Evolutionary conservation across 2,329 filamentous ascomycete species (phyloP).

Genomic region (Paecilomyces niveus): DNA sequence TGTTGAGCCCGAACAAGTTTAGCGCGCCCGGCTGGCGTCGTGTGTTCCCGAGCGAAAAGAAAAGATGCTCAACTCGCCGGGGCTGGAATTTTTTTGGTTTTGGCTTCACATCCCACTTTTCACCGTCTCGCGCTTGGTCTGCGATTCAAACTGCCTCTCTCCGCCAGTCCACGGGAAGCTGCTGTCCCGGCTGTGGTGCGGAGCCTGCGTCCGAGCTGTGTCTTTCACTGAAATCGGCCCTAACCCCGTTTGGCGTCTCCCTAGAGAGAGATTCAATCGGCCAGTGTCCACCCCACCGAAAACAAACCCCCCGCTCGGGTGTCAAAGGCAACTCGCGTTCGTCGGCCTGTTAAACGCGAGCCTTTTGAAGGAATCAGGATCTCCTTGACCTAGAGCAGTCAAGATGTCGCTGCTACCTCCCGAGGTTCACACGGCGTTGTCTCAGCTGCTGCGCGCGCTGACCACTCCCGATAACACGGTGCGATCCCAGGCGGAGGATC

Average conservation of each 20-base stretch:
- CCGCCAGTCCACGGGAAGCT: constrained; percentile 7
- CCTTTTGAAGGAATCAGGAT: neutral
- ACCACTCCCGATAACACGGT: constrained; percentile 83
- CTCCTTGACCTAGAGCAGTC: constrained; percentile 12
- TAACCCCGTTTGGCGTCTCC: constrained; percentile 7
- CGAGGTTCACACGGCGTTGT: constrained; percentile 77
- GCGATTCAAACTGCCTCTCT: constrained; percentile 8
- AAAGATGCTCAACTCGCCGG: neutral
- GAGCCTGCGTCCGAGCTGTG: constrained; percentile 14
- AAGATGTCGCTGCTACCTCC: constrained; percentile 78
- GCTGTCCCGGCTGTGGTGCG: constrained; percentile 17
- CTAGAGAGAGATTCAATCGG: neutral
- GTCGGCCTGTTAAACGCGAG: neutral
- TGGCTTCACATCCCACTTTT: constrained; percentile 10
- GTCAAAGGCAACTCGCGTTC: constrained; percentile 1
- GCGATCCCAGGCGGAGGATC: constrained; percentile 80
- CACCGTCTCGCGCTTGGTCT: neutral
- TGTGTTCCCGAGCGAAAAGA: constrained; percentile 3
- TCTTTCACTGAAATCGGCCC: constrained; percentile 9
- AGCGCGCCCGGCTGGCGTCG: constrained; percentile 1
- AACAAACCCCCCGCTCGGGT: constrained; percentile 16
- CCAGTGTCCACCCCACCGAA: constrained; percentile 17
- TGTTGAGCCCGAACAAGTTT: neutral
- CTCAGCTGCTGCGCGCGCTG: constrained; percentile 78
- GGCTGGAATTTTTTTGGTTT: constrained; percentile 8